Evolutionary conservation across 306 rosid genomes (phyloP), one percentile per base, ranked within the genome.

Genomic region (Aeschynomene evenia): DNA sequence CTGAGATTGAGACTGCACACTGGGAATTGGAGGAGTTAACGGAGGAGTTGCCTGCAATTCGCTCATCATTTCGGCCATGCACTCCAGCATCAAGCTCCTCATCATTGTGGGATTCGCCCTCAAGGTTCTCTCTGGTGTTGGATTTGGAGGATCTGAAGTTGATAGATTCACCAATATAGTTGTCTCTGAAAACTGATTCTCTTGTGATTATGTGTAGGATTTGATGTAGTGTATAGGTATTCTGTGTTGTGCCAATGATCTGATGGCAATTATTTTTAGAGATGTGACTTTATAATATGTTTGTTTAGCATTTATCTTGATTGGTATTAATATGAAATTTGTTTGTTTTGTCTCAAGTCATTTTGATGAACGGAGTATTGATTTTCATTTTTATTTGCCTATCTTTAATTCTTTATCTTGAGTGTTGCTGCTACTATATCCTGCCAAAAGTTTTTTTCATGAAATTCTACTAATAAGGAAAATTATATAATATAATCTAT

Each of bases 21-120:
- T 29, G 66, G 23, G 76, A 79, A 12, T 59, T 78, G 66, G 82
- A 81, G 73, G 87, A 85, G 74, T 66, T 87, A 24, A 56, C 80
- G 29, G 88, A 86, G 71, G 40, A 3, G 52, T 57, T 77, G 33
- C 69, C 73, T 72, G 92, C 45, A 56, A 45, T n/a, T n/a, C n/a
- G 52, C 69, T 53, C 63, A 28, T 57, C 59, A n/a, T n/a, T n/a
- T n/a, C n/a, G n/a, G n/a, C n/a, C 7, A 58, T 75, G 68, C 60
- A 81, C 88, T 45, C 84, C 91, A 45, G 58, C 80, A n/a, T n/a
- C n/a, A n/a, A n/a, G n/a, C n/a, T n/a, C n/a, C 65, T 13, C 28
- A n/a, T 23, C 81, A 28, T 18, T 48, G 74, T 82, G 90, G 87
- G 53, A 66, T 59, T 78, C 74, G 67, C n/a, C 65, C 85, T 88